phyloP scores from a whole-genome alignment of 768 basidiomycete genomes.

The Termitomyces sp. region DNA sequence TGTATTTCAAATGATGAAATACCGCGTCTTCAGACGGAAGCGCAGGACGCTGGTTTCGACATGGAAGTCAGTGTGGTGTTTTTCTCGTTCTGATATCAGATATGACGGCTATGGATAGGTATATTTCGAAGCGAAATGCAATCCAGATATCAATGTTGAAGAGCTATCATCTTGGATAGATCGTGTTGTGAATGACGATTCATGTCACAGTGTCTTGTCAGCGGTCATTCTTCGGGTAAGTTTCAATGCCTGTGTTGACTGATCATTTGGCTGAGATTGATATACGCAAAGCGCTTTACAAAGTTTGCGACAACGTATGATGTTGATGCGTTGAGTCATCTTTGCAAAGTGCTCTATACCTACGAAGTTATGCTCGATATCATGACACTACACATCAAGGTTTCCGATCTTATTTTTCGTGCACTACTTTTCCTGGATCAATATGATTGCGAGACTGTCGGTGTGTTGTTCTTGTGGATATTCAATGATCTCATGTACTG shows the following conservation, averaged over 20 bases:
- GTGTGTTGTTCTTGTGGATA: slow-evolving; percentile 33
- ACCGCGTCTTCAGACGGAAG: slow-evolving; percentile 49
- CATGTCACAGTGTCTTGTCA: slow-evolving; percentile 53
- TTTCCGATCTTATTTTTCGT: slow-evolving; percentile 61
- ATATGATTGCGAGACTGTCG: slow-evolving; percentile 78
- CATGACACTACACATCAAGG: slow-evolving; percentile 57
- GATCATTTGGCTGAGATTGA: background rate
- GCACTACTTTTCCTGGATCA: slow-evolving; percentile 58
- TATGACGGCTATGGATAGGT: slow-evolving; percentile 24
- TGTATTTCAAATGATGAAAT: slow-evolving; percentile 40
- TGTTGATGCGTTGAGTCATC: slow-evolving; percentile 60
- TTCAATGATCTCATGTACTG: background rate
- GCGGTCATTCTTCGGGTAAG: slow-evolving; percentile 52
- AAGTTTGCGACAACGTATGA: slow-evolving; percentile 47
- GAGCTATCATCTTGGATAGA: slow-evolving; percentile 34
- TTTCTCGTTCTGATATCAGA: slow-evolving; percentile 3
- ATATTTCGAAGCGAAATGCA: slow-evolving; percentile 55
- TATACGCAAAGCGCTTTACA: slow-evolving; percentile 47
- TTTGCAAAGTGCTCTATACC: slow-evolving; percentile 61
- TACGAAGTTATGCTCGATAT: slow-evolving; percentile 61
- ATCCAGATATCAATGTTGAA: slow-evolving; percentile 36
- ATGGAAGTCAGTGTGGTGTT: slow-evolving; percentile 40
- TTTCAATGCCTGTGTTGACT: background rate
- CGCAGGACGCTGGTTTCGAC: slow-evolving; percentile 53
- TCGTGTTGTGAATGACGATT: slow-evolving; percentile 49